Conservation (phyloP, 371 early-diverging fungal species). For the Rhizomucor pusillus region DNA sequence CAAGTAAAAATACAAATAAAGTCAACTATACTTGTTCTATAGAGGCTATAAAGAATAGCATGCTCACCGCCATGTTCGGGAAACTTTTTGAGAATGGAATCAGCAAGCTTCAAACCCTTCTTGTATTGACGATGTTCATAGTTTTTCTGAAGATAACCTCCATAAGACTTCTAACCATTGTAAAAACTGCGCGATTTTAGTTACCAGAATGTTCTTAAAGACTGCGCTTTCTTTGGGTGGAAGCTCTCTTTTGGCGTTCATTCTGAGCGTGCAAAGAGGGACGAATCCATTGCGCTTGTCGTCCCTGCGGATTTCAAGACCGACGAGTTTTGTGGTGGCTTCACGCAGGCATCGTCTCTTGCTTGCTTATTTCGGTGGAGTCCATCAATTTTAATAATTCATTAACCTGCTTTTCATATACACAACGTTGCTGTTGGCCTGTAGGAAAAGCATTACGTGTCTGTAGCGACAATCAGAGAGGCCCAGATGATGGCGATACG, state of each 20-base stretch:
- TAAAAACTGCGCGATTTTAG: slow-evolving; percentile 6
- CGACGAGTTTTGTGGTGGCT: no score
- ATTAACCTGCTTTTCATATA: no score
- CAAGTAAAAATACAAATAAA: background rate
- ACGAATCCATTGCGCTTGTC: no score
- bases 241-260: slow-evolving; percentile 56
- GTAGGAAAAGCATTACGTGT: no score
- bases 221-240: slow-evolving; percentile 78
- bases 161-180: background rate
- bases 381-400: no score
- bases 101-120: slow-evolving; percentile 88
- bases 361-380: no score
- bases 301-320: no score
- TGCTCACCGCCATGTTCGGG: slow-evolving; percentile 90
- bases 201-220: slow-evolving; percentile 78
- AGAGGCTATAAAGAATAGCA: background rate
- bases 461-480: no score
- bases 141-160: slow-evolving; percentile 64
- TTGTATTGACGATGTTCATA: slow-evolving; percentile 95
- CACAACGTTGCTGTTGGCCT: no score
- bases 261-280: no score
- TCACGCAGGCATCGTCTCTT: no score
- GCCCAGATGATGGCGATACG: no score
- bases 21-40: background rate
- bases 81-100: slow-evolving; percentile 88